Conservation (phyloP, 169 alveolate species). For the Babesia gibsoni region DNA sequence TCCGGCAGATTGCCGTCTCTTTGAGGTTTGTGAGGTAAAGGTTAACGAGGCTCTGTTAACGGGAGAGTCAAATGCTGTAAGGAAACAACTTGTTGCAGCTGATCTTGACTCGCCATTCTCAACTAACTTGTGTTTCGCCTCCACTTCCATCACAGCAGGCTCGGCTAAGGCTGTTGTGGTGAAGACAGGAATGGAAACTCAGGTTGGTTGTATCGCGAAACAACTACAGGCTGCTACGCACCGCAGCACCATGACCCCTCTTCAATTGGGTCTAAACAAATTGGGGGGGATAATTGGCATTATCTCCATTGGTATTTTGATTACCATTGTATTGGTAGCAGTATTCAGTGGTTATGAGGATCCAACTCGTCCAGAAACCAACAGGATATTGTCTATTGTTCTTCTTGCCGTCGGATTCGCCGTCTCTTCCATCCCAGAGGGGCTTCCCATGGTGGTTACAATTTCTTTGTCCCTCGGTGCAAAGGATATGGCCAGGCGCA, state of each 20-base stretch:
- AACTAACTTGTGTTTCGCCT: constrained; percentile 88
- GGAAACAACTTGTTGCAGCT: constrained; percentile 72
- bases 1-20: constrained; percentile 90
- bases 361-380: constrained; percentile 84
- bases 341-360: constrained; percentile 76
- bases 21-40: constrained; percentile 87
- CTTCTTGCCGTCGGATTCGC: constrained; percentile 94
- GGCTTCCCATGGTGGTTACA: constrained; percentile 98
- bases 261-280: constrained; percentile 78
- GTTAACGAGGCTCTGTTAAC: constrained; percentile 93
- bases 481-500: constrained; percentile 90
- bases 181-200: constrained; percentile 89
- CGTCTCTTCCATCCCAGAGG: constrained; percentile 95
- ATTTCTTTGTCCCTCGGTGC: constrained; percentile 92
- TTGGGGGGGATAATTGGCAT: constrained; percentile 86
- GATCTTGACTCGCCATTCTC: constrained; percentile 80
- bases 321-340: constrained; percentile 78
- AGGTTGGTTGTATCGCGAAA: constrained; percentile 95
- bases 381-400: constrained; percentile 81
- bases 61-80: constrained; percentile 89
- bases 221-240: constrained; percentile 82
- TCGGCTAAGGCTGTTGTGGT: constrained; percentile 89
- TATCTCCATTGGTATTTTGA: constrained; percentile 66
- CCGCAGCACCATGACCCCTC: constrained; percentile 76
- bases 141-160: constrained; percentile 90